These are phyloP conservation scores for Colletotrichum incanum DNA, from an alignment of 2,329 filamentous ascomycete species.

Conservation along the genomic window DNA sequence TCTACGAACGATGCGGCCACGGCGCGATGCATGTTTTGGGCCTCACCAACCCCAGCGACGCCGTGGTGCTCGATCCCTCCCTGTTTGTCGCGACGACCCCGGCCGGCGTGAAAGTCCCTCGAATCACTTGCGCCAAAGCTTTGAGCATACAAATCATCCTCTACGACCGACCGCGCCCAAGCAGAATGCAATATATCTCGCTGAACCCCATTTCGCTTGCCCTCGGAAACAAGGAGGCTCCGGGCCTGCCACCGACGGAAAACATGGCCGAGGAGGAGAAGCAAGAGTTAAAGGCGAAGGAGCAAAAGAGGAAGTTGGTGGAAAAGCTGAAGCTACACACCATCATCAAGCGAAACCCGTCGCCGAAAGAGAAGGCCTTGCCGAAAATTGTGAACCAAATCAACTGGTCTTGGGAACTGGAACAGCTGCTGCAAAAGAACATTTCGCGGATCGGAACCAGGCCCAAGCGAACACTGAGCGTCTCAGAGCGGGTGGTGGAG, in stretches of 20 bases:
- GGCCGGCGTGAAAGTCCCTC: constrained; percentile 72
- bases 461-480: constrained; percentile 87
- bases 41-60: constrained; percentile 77
- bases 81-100: constrained; percentile 76
- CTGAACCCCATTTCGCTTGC: constrained; percentile 90
- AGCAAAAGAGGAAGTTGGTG: constrained; percentile 77
- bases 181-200: constrained; percentile 96
- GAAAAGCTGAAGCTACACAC: constrained; percentile 92
- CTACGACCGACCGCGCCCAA: constrained; percentile 88
- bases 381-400: constrained; percentile 90
- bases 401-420: constrained; percentile 95
- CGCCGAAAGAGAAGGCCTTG: constrained; percentile 86
- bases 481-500: constrained; percentile 94
- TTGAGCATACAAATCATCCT: constrained; percentile 89
- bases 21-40: constrained; percentile 89
- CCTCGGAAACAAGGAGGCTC: constrained; percentile 78
- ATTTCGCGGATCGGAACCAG: constrained; percentile 87
- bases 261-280: constrained; percentile 82
- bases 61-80: constrained; percentile 74
- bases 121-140: constrained; percentile 79
- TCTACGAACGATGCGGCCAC: constrained; percentile 89
- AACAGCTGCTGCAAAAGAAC: constrained; percentile 89
- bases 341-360: constrained; percentile 82
- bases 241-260: constrained; percentile 48
- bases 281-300: constrained; percentile 71